Evolutionary conservation across 2,329 filamentous ascomycete species (phyloP), one percentile per base, ranked within the genome.

Genomic region (Gremmenia infestans): DNA sequence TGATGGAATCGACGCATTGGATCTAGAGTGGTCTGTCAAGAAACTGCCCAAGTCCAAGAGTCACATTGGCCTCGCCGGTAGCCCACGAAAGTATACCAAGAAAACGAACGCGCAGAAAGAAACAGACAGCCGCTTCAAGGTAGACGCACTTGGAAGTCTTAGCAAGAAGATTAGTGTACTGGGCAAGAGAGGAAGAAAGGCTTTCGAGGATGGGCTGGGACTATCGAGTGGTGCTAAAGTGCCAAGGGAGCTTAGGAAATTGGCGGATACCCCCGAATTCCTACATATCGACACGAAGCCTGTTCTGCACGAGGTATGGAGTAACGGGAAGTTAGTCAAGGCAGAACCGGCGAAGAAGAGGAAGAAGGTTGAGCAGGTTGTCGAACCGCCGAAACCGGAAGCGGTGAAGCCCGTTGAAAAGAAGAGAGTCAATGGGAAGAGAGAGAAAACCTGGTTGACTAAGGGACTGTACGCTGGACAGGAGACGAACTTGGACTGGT

Each of bases 401-500:
- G 56, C 58, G 23, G 50, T 56, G 17, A 59, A 57, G 50, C 43
- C 52, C 15, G 42, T 48, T 8, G 60, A 56, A 25, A 62, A 56
- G 36, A 67, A 65, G 49, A 62, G 63, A 37, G 70, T 75, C 48
- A 60, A 68, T 50, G 77, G 67, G 58, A 52, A 60, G 61, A 50
- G 62, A 63, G 60, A 68, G 14, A 71, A 70, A 47, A 54, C 59
- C 40, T 97, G 89, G 81, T 77, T 95, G 53, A 78, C 80, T 52
- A 89, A 91, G 70, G 94, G 93, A 9, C 78, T 97, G 14, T 97
- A 95, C 67, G 86, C 90, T 0, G 94, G 94, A 28, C 93, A 97
- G 70, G 78, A 85, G 22, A 42, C 54, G 9, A 54, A 54, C 43
- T 53, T 59, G 22, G 61, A 68, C 50, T 65, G 62, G 62, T 67